phyloP scores from a whole-genome alignment of 176 grass and related monocot species.

The Oryza glaberrima region DNA sequence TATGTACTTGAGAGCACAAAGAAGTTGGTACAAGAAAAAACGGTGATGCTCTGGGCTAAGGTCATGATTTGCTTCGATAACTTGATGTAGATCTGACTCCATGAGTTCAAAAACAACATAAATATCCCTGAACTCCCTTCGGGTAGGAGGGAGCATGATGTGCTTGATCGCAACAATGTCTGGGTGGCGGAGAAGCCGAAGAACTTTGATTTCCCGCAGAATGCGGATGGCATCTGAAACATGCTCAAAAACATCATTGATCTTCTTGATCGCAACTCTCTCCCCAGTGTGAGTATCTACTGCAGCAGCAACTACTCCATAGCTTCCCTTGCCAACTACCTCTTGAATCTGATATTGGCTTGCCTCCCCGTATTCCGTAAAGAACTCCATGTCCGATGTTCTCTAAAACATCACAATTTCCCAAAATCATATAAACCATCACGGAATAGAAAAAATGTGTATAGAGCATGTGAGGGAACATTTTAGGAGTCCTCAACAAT shows the following conservation, averaged over 20 bases:
- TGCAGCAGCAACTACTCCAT: constrained; percentile 83
- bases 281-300: constrained; percentile 73
- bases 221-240: constrained; percentile 74
- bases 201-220: constrained; percentile 84
- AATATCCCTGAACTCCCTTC: constrained; percentile 83
- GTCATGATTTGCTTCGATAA: constrained; percentile 79
- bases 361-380: constrained; percentile 87
- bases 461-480: constrained; percentile 15
- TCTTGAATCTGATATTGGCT: constrained; percentile 75
- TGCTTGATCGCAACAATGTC: constrained; percentile 86
- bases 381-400: constrained; percentile 69
- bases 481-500: constrained; percentile 9
- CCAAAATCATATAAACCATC: constrained; percentile 10
- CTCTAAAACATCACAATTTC: constrained; percentile 46
- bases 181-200: constrained; percentile 70
- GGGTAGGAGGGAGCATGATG: constrained; percentile 80
- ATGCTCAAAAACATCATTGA: constrained; percentile 77
- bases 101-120: constrained; percentile 94
- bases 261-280: constrained; percentile 87
- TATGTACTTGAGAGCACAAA: constrained; percentile 87
- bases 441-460: not conserved
- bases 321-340: constrained; percentile 83
- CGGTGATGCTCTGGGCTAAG: constrained; percentile 76
- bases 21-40: constrained; percentile 83
- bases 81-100: constrained; percentile 80